Percentiles rank a stretch among this genome's conserved stretches.
phyloP scores from a whole-genome alignment of 177 flowering plant species.

The Tripterygium wilfordii region DNA sequence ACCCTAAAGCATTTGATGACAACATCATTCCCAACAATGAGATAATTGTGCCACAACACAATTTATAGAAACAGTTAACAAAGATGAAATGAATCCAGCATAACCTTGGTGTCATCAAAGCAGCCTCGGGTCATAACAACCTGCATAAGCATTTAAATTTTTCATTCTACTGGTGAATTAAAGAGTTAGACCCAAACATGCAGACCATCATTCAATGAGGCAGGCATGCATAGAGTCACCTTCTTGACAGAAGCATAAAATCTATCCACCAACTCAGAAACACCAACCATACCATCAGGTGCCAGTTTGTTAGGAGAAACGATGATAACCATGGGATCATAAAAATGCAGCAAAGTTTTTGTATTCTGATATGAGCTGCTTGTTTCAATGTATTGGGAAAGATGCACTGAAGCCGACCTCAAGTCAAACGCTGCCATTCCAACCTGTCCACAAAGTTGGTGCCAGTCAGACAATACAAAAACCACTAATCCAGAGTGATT shows the following conservation, averaged over 20 bases:
- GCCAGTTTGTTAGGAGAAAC: constrained; percentile 89
- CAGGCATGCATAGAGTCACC: too few species aligned
- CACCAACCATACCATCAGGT: constrained; percentile 91
- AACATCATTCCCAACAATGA: constrained; percentile 9
- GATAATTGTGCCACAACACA: constrained; percentile 5
- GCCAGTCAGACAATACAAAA: background rate
- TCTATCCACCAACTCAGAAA: constrained; percentile 74
- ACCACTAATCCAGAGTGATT: background rate
- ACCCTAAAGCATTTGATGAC: constrained; percentile 44
- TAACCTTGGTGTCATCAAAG: constrained; percentile 98
- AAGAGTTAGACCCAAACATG: background rate
- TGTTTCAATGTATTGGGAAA: constrained; percentile 95
- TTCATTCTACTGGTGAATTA: too few species aligned
- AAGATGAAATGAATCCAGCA: constrained; percentile 6
- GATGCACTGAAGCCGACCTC: constrained; percentile 89
- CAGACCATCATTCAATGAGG: background rate
- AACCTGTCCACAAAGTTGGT: constrained; percentile 42
- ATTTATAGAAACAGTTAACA: background rate
- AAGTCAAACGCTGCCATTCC: constrained; percentile 97
- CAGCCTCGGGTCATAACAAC: constrained; percentile 81
- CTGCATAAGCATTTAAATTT: too few species aligned
- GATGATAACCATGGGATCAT: constrained; percentile 81
- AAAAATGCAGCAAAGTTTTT: constrained; percentile 81
- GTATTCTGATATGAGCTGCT: constrained; percentile 94
- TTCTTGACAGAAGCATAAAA: constrained; percentile 59